Evolutionary conservation across 768 basidiomycete species (phyloP).

Genomic region (Clavulina sp.): DNA sequence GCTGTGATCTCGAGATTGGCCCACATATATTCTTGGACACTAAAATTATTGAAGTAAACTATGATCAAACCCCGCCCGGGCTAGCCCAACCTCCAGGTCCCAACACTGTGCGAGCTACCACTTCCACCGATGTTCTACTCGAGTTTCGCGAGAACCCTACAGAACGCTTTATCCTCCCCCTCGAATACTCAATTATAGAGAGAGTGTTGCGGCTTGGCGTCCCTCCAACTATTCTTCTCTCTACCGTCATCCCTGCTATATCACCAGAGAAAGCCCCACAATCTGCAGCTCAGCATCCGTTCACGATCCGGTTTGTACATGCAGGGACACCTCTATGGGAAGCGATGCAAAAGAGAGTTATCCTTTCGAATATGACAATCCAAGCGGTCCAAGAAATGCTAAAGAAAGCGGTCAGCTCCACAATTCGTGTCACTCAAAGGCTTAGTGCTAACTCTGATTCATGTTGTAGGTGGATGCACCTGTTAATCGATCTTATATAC

Average conservation of each 20-base stretch:
- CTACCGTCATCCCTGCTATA: not conserved
- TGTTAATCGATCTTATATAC: constrained; percentile 1
- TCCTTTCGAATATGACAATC: not conserved
- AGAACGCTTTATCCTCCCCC: constrained; percentile 9
- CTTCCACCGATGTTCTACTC: constrained; percentile 9
- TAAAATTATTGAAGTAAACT: constrained; percentile 55
- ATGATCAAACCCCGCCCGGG: constrained; percentile 17
- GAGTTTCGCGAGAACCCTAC: constrained; percentile 11
- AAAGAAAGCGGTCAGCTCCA: not conserved
- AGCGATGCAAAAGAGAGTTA: not conserved
- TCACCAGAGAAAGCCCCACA: not conserved
- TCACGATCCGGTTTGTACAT: constrained; percentile 1
- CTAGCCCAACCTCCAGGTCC: not conserved
- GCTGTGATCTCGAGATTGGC: constrained; percentile 54
- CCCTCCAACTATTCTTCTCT: not conserved
- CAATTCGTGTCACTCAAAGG: no score
- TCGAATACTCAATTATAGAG: constrained; percentile 7
- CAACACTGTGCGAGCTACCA: not conserved
- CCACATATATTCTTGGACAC: constrained; percentile 58
- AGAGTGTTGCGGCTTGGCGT: not conserved
- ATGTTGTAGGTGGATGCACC: not conserved
- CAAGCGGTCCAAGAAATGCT: constrained; percentile 2
- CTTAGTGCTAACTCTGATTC: not conserved
- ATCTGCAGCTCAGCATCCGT: not conserved
- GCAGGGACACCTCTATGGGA: constrained; percentile 1